Evolutionary conservation across 495 filamentous ascomycete species (phyloP).

Genomic region (Penicillium atrosanguineum): DNA sequence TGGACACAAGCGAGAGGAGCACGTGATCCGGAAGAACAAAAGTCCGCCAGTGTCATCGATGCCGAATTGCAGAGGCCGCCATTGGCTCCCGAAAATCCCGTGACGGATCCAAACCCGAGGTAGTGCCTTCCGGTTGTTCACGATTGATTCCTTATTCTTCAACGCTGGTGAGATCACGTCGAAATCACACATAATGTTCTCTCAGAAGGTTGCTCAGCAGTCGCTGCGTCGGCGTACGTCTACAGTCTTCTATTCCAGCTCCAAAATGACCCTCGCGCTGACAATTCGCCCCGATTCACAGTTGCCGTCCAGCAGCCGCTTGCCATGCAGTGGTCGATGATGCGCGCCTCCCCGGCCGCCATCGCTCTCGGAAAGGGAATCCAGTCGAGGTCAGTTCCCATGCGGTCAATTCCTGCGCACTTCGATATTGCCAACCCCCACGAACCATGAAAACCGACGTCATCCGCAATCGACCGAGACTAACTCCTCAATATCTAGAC

Average conservation of each 20-base stretch:
- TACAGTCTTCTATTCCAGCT: not conserved
- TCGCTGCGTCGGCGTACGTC: conserved; percentile 67
- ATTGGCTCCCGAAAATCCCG: conserved; percentile 39
- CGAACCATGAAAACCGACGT: conserved; percentile 26
- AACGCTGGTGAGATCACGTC: conserved; percentile 17
- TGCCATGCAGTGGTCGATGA: conserved; percentile 46
- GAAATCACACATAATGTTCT: conserved; percentile 53
- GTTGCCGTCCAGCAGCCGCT: conserved; percentile 52
- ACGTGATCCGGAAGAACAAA: conserved; percentile 35
- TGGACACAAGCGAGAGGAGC: conserved; percentile 19
- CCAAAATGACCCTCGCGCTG: conserved; percentile 13
- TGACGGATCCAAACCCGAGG: conserved; percentile 43
- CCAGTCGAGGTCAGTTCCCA: conserved; percentile 50
- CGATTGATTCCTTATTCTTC: conserved; percentile 17
- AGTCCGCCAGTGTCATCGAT: conserved; percentile 28
- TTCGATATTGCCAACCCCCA: not conserved
- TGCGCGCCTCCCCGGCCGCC: conserved; percentile 50
- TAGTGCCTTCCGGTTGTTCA: conserved; percentile 40
- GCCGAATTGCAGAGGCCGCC: conserved; percentile 25
- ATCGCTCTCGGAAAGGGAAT: conserved; percentile 46
- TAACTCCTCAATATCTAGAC: conserved; percentile 24
- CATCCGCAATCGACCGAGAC: conserved; percentile 20
- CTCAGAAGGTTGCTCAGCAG: conserved; percentile 63
- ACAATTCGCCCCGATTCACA: conserved; percentile 20
- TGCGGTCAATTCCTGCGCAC: not conserved